Base-by-base conservation (phyloP, 768 basidiomycete species). In the Pleurotus giganteus region DNA sequence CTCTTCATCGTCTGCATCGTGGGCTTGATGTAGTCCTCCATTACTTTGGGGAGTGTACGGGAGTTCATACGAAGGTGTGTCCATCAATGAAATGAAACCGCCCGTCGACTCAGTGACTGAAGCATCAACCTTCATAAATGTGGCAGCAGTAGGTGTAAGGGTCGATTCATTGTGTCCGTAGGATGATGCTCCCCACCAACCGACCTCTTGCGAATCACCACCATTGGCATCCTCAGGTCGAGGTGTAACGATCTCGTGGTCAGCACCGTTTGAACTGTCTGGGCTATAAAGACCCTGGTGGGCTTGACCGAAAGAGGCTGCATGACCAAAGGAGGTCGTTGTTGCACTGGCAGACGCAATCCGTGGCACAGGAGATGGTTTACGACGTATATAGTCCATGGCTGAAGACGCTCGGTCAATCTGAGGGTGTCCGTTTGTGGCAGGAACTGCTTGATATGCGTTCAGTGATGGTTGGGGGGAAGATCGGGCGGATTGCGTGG, bases 61-160 rank as follows among this genome's bases (percentile, higher is more conserved):
- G 32, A 77, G 67, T 3, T 79, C 70, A 29, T 80, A 76, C 8
- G 77, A 66, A 31, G 77, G 68, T 24, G 71, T 74, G 61, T 90
- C 89, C 91, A 94, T 94, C 21, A 91, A 74, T 5, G 91, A 93
- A 39, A 94, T 81, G 61, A 95, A 92, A 4, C 85, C 86, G 17
- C 83, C 81, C 7, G 78, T 69, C 29, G 77, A 73, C 15, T 73
- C 59, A 1, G 74, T 60, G 37, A 74, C 65, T 8, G 68, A 66
- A 26, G 71, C 64, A 31, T 77, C 74, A 3, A 83, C 75, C 31
- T 71, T 75, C 61, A 81, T 71, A 69, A 94, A 93, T 1, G 79
- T 77, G 13, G 88, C 61, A 4, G 83, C 82, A 9, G 87, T 89
- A 8, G 92, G 91, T 8, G 91, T 93, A 44, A 64, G 67, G 17